Percentiles rank a stretch among this genome's conserved stretches.
phyloP scores from a whole-genome alignment of 2,329 filamentous ascomycete genomes.

The Exophiala dermatitidis region DNA sequence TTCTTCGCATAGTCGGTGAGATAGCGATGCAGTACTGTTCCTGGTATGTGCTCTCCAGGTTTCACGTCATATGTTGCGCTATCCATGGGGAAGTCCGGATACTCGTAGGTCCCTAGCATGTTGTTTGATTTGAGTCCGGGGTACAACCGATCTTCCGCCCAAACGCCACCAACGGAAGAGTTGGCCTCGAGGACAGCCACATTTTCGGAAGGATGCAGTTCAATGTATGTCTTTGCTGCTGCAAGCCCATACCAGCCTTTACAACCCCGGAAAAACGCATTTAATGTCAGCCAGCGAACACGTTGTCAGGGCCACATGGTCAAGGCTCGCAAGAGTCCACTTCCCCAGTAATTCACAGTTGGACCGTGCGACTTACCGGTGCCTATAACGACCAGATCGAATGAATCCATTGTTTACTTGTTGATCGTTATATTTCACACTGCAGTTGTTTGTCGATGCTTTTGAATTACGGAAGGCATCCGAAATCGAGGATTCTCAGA shows the following conservation, averaged over 20 bases:
- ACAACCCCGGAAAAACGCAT: background rate
- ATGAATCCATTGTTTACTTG: slow-evolving; percentile 1
- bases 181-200: slow-evolving; percentile 54
- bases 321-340: background rate
- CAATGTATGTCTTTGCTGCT: slow-evolving; percentile 55
- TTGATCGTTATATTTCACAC: background rate
- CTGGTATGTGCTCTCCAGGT: slow-evolving; percentile 53
- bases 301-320: background rate
- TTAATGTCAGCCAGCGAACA: background rate
- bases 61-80: slow-evolving; percentile 44
- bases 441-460: too few species aligned
- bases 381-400: slow-evolving; percentile 33
- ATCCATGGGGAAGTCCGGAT: slow-evolving; percentile 65
- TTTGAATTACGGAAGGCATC: too few species aligned
- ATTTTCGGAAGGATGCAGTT: slow-evolving; percentile 51
- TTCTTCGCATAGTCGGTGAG: slow-evolving; percentile 49
- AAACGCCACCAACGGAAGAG: slow-evolving; percentile 58
- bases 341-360: background rate
- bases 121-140: slow-evolving; percentile 67
- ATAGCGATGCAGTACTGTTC: slow-evolving; percentile 50
- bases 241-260: slow-evolving; percentile 51
- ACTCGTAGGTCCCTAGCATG: slow-evolving; percentile 65
- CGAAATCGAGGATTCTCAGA: too few species aligned
- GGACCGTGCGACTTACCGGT: slow-evolving; percentile 42
- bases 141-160: slow-evolving; percentile 60